Evolutionary conservation across 768 basidiomycete species (phyloP).

Genomic region (Rhizopogon salebrosus): DNA sequence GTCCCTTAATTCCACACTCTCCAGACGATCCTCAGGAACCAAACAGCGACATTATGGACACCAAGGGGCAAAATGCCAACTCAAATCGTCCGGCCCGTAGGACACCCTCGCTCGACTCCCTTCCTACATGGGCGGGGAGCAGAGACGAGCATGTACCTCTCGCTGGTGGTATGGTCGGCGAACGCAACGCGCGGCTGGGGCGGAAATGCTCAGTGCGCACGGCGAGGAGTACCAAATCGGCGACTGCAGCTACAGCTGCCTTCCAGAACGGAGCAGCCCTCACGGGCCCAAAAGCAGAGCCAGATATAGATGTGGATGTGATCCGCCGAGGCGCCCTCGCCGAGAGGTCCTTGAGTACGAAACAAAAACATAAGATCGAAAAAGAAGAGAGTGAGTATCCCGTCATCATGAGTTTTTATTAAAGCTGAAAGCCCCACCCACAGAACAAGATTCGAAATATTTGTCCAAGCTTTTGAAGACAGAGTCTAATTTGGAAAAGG

Average conservation of each 20-base stretch:
- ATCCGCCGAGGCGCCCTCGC: slow-evolving; percentile 41
- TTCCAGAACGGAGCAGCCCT: slow-evolving; percentile 54
- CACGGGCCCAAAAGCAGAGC: slow-evolving; percentile 40
- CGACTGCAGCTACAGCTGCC: slow-evolving; percentile 16
- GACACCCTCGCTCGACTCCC: slow-evolving; percentile 22
- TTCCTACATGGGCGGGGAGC: slow-evolving; percentile 12
- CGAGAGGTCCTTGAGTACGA: slow-evolving; percentile 41
- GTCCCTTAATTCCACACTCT: background rate
- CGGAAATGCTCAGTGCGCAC: slow-evolving; percentile 21
- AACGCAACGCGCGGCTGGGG: background rate
- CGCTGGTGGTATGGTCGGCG: background rate
- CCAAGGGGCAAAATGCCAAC: background rate
- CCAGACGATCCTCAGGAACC: background rate
- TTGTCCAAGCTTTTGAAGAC: slow-evolving; percentile 66
- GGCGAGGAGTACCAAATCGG: slow-evolving; percentile 10
- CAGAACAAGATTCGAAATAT: slow-evolving; percentile 55
- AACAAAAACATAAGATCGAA: slow-evolving; percentile 45
- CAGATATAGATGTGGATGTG: slow-evolving; percentile 35
- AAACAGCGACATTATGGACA: background rate
- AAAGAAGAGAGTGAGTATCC: slow-evolving; percentile 46
- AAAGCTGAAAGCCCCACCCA: background rate
- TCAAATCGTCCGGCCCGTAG: too few relatives aligned
- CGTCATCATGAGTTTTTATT: background rate
- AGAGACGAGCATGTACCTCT: slow-evolving; percentile 1
- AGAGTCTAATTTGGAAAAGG: slow-evolving; percentile 66